These are phyloP conservation scores for Geum urbanum DNA, from an alignment of 306 rosid species.

Conservation along the genomic window DNA sequence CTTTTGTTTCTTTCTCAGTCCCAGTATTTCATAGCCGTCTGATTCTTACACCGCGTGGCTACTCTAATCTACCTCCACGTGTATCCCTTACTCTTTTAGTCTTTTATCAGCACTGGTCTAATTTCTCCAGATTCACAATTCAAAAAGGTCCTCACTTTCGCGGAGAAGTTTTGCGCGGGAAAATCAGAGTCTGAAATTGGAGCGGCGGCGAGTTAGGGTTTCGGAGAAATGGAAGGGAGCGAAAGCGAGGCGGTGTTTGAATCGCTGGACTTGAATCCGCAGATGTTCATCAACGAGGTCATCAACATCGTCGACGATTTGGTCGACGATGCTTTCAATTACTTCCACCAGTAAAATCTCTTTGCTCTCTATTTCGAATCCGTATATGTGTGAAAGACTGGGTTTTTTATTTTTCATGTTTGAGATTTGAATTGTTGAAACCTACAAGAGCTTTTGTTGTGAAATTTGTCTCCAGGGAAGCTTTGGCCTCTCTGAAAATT, in stretches of 20 bases:
- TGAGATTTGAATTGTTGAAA: background rate
- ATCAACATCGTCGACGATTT: conserved; percentile 61
- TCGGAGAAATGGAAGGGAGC: conserved; percentile 48
- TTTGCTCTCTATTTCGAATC: background rate
- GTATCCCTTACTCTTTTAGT: too few species aligned
- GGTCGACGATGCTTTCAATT: conserved; percentile 54
- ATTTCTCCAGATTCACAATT: background rate
- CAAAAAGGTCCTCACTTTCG: background rate
- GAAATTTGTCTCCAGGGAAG: conserved; percentile 47
- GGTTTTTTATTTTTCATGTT: background rate
- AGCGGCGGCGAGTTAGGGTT: background rate
- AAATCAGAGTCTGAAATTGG: background rate
- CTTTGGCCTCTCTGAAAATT: conserved; percentile 39
- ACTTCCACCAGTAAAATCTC: conserved; percentile 44
- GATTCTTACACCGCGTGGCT: background rate
- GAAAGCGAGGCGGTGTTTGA: conserved; percentile 58
- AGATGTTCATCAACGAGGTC: conserved; percentile 65
- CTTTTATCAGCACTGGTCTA: background rate
- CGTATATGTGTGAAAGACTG: background rate
- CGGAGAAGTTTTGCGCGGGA: background rate
- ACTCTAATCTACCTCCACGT: background rate
- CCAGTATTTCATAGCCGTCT: background rate
- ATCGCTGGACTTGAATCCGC: conserved; percentile 65
- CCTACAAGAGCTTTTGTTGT: background rate
- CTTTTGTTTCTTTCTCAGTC: background rate